phyloP scores from a whole-genome alignment of 208 protist species.

The Balamuthia mandrillaris region DNA sequence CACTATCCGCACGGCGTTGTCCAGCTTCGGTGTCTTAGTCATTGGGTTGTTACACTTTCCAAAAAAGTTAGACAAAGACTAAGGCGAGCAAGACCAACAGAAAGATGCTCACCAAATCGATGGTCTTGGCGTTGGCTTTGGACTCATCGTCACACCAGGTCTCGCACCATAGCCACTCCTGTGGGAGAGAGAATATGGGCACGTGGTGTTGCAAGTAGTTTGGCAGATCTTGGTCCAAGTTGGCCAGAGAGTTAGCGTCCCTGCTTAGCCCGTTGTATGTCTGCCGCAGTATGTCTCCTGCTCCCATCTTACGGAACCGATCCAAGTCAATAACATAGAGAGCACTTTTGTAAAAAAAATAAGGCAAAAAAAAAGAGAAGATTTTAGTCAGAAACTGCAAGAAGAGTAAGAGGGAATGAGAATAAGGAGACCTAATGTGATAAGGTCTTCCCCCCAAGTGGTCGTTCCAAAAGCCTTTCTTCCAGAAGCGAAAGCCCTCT shows the following conservation, averaged over 20 bases:
- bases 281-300: slow-evolving; percentile 86
- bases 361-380: not conserved
- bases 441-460: slow-evolving; percentile 91
- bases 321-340: slow-evolving; percentile 94
- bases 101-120: slow-evolving; percentile 79
- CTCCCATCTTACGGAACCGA: slow-evolving; percentile 77
- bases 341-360: slow-evolving; percentile 64
- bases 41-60: slow-evolving; percentile 90
- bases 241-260: slow-evolving; percentile 85
- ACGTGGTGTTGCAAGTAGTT: slow-evolving; percentile 91
- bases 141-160: slow-evolving; percentile 92
- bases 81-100: not conserved
- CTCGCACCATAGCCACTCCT: slow-evolving; percentile 98
- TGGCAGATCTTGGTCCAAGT: slow-evolving; percentile 90
- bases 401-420: too few relatives aligned
- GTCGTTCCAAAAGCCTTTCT: slow-evolving; percentile 88
- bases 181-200: slow-evolving; percentile 91
- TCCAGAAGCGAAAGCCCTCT: slow-evolving; percentile 84
- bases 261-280: slow-evolving; percentile 81
- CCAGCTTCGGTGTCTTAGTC: slow-evolving; percentile 91
- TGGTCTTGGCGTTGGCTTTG: slow-evolving; percentile 91
- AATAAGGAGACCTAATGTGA: slow-evolving; percentile 84
- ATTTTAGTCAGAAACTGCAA: slow-evolving; percentile 21
- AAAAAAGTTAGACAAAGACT: not conserved
- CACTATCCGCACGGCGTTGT: slow-evolving; percentile 82